Base-by-base conservation (phyloP, 2,329 filamentous ascomycete genomes). In the Uncinocarpus reesii region DNA sequence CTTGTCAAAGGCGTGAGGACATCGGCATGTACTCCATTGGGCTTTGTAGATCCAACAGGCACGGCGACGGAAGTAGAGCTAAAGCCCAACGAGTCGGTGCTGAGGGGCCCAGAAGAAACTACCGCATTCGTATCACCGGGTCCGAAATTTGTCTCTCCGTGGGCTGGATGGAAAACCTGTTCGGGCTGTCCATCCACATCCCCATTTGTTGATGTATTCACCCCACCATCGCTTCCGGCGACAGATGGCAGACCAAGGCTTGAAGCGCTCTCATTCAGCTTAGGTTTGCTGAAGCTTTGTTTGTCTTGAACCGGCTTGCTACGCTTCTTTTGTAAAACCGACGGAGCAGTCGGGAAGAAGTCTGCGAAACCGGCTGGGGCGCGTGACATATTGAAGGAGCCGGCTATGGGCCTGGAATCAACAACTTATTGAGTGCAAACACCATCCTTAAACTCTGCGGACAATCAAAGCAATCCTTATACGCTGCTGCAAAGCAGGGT, bases 281-380 rank as follows among this genome's bases (percentile, higher is more conserved):
- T 59, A n/a, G 56, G 65, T 70, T 79, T 71, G 47, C 79, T 71
- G 47, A 75, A 72, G 65, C 75, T 80, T 62, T 79, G 77, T 63
- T 78, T 73, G 65, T 81, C 77, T 63, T 74, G 74, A 55, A 76
- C 74, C 46, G 62, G 58, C 57, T 66, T 67, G 55, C 62, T 64
- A 62, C 68, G 69, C 66, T 71, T 71, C 57, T 70, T 64, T 55
- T 71, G 68, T 48, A 75, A 66, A 55, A 79, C 80, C 59, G 79
- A 78, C 58, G 85, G 84, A 62, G 84, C 85, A 64, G 83, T 80
- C 58, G 84, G 84, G 69, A 88, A 89, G 76, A 87, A 92, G 71
- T 88, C 81, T 71, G 83, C 84, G 76, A 88, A 89, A 71, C 82
- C 81, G 73, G 83, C 82, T 68, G 77, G 76, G 65, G 82, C 79